phyloP scores from a whole-genome alignment of 768 basidiomycete genomes.

The Auricularia sp. region DNA sequence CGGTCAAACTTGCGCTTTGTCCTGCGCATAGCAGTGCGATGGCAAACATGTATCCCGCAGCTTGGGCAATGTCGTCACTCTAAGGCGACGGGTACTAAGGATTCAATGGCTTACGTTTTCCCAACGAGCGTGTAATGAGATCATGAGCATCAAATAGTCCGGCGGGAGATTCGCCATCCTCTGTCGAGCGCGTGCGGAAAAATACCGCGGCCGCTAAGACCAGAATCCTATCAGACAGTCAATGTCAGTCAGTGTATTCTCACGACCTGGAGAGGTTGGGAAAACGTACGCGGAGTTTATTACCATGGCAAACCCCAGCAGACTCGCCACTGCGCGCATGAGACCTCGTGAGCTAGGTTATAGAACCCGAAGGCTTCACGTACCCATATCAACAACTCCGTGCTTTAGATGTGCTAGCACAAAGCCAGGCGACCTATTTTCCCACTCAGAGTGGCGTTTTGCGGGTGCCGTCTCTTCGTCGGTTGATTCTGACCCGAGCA shows the following conservation, averaged over 20 bases:
- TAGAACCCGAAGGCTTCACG: constrained; percentile 3
- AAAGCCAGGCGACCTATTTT: constrained; percentile 47
- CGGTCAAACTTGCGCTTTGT: constrained; percentile 83
- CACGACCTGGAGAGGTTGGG: neutral
- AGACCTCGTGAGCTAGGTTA: neutral
- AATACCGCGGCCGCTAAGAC: constrained; percentile 78
- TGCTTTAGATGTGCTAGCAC: constrained; percentile 56
- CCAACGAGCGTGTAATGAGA: constrained; percentile 54
- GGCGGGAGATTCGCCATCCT: constrained; percentile 39
- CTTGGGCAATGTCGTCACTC: constrained; percentile 23
- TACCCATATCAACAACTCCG: constrained; percentile 53
- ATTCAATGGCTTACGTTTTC: constrained; percentile 39
- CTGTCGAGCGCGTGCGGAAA: constrained; percentile 35
- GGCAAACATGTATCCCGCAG: constrained; percentile 76
- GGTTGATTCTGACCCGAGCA: constrained; percentile 7
- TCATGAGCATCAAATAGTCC: constrained; percentile 78
- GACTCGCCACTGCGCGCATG: constrained; percentile 18
- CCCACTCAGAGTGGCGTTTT: constrained; percentile 26
- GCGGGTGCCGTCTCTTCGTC: constrained; percentile 5
- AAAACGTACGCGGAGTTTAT: constrained; percentile 70
- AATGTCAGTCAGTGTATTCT: constrained; percentile 4
- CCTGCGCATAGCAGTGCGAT: constrained; percentile 76
- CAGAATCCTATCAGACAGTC: constrained; percentile 45
- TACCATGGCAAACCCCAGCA: constrained; percentile 77
- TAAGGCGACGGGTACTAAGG: neutral